Percentiles rank a stretch among this genome's conserved stretches.
phyloP scores from a whole-genome alignment of 208 protist species.

The Leishmania martiniquensis region DNA sequence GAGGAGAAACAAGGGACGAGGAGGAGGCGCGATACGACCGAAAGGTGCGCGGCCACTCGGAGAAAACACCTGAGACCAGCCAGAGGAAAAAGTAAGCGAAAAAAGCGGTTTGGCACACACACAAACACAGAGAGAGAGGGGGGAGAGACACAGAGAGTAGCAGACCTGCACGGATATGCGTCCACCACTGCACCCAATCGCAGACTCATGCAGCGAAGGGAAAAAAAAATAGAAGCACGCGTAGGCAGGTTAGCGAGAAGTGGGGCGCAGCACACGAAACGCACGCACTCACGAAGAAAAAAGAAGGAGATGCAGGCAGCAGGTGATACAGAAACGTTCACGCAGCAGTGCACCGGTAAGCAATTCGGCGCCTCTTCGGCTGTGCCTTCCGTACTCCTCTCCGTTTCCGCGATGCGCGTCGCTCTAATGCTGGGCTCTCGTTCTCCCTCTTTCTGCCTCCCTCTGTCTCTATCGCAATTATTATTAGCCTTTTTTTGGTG shows the following conservation, averaged over 20 bases:
- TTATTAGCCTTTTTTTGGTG: neutral
- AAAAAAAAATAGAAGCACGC: neutral
- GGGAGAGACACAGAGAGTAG: neutral
- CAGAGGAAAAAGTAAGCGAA: neutral
- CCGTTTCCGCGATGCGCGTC: neutral
- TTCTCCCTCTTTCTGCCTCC: neutral
- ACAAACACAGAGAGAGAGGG: neutral
- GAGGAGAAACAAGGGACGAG: neutral
- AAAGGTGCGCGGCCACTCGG: neutral
- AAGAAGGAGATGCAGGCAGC: neutral
- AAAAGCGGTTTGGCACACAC: neutral
- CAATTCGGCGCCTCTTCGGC: neutral
- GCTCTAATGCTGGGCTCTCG: neutral
- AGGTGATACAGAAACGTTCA: neutral
- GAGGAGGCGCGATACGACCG: neutral
- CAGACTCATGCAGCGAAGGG: neutral
- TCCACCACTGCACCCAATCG: neutral
- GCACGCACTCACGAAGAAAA: neutral
- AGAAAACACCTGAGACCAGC: slow-evolving; percentile 4
- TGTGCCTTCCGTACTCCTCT: neutral
- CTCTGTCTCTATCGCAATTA: neutral
- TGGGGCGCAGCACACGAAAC: neutral
- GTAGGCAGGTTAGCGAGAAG: neutral
- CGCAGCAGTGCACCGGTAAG: neutral
- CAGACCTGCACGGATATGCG: neutral